These are phyloP conservation scores for Rhynchospora pubera DNA, from an alignment of 176 grass and related monocot species.

Conservation along the genomic window DNA sequence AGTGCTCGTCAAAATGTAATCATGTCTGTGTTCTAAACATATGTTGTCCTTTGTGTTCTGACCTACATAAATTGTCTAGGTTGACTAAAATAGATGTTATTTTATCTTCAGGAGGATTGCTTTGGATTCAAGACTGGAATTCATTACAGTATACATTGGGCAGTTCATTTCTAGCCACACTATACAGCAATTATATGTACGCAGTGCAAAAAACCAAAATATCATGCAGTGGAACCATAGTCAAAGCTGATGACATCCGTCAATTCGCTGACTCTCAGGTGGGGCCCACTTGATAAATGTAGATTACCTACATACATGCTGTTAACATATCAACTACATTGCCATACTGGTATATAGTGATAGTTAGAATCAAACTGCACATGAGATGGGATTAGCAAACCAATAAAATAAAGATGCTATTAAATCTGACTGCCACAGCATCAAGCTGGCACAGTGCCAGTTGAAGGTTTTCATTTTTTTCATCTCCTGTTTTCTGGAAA, in stretches of 20 bases:
- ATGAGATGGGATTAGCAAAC: background rate
- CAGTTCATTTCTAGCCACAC: slow-evolving; percentile 49
- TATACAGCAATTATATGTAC: slow-evolving; percentile 64
- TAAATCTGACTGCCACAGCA: background rate
- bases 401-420: background rate
- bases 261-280: slow-evolving; percentile 71
- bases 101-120: slow-evolving; percentile 37
- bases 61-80: background rate
- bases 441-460: background rate
- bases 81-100: background rate
- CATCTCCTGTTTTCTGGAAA: background rate
- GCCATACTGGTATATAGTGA: background rate
- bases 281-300: background rate
- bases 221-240: slow-evolving; percentile 37
- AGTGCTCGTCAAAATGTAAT: background rate
- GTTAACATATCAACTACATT: background rate
- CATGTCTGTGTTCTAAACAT: background rate
- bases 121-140: slow-evolving; percentile 61
- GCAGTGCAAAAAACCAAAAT: slow-evolving; percentile 39
- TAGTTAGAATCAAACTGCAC: background rate
- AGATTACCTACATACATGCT: background rate
- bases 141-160: slow-evolving; percentile 63
- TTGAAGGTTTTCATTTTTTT: background rate
- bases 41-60: background rate
- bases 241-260: slow-evolving; percentile 44